phyloP scores from a whole-genome alignment of 2,329 filamentous ascomycete genomes.

The Colletotrichum higginsianum region DNA sequence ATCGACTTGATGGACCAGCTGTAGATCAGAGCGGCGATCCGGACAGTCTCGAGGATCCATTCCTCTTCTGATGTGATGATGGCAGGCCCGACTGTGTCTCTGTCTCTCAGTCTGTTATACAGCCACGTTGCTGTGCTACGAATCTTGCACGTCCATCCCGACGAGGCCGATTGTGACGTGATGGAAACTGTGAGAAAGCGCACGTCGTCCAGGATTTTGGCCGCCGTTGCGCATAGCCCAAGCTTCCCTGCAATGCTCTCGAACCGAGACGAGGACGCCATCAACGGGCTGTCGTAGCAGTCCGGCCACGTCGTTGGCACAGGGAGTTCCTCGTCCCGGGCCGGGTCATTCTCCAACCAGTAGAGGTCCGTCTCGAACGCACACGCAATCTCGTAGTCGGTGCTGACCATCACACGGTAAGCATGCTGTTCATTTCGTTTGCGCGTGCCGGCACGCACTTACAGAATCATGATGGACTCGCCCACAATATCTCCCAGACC shows the following conservation, averaged over 20 bases:
- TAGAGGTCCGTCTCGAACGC: slow-evolving; percentile 49
- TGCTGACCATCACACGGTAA: slow-evolving; percentile 40
- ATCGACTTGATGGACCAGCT: slow-evolving; percentile 46
- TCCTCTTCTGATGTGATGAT: slow-evolving; percentile 17
- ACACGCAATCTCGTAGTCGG: slow-evolving; percentile 51
- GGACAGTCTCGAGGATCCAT: slow-evolving; percentile 46
- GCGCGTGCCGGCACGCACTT: not conserved
- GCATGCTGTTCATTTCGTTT: not conserved
- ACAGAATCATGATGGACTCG: slow-evolving; percentile 43
- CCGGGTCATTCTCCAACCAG: slow-evolving; percentile 44
- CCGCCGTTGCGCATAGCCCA: slow-evolving; percentile 42
- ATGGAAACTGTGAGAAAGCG: slow-evolving; percentile 47
- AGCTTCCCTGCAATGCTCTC: slow-evolving; percentile 36
- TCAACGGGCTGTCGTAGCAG: slow-evolving; percentile 46
- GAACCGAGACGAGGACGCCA: slow-evolving; percentile 45
- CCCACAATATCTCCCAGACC: slow-evolving; percentile 48
- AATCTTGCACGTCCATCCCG: slow-evolving; percentile 41
- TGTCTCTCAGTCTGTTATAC: slow-evolving; percentile 39
- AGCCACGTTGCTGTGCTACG: slow-evolving; percentile 46
- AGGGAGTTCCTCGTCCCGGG: slow-evolving; percentile 30
- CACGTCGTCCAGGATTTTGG: slow-evolving; percentile 49
- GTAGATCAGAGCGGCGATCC: slow-evolving; percentile 47
- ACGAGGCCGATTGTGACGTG: slow-evolving; percentile 22
- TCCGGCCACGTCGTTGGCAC: slow-evolving; percentile 43
- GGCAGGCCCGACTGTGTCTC: not conserved